Percentiles rank a stretch among this genome's conserved stretches.
Conservation (phyloP, 352 stramenopile species). For the Pythium vanterpoolii region DNA sequence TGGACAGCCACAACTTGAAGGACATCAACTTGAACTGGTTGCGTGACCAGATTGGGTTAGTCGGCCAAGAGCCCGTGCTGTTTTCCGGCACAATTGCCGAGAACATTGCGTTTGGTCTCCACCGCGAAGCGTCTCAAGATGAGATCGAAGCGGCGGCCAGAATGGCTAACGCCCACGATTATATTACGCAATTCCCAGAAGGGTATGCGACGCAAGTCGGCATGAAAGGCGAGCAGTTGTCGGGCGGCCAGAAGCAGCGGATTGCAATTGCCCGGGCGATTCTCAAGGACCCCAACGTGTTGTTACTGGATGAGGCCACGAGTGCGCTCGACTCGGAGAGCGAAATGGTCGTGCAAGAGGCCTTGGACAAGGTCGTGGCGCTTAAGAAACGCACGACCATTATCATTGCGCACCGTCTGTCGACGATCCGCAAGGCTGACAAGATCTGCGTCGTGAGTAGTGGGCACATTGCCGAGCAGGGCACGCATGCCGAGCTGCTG, state of each 20-base stretch:
- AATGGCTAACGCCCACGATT: constrained; percentile 3
- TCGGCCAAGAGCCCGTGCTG: constrained; percentile 48
- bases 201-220: constrained; percentile 1
- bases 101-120: constrained; percentile 5
- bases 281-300: constrained; percentile 31
- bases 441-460: too few species aligned
- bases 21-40: constrained; percentile 60
- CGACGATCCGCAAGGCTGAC: constrained; percentile 45
- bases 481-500: constrained; percentile 35
- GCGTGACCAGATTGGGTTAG: constrained; percentile 38
- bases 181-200: constrained; percentile 3
- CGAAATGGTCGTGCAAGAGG: constrained; percentile 49
- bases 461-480: constrained; percentile 35
- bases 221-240: constrained; percentile 5
- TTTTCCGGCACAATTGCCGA: constrained; percentile 2
- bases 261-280: constrained; percentile 29
- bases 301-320: constrained; percentile 46
- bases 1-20: constrained; percentile 62
- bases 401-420: constrained; percentile 51
- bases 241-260: constrained; percentile 28
- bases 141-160: constrained; percentile 3
- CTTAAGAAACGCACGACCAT: constrained; percentile 51
- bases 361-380: constrained; percentile 27
- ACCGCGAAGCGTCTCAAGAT: background rate
- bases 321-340: constrained; percentile 37